Evolutionary conservation across 805 yeast species (phyloP).

Genomic region (Brettanomyces sp.): DNA sequence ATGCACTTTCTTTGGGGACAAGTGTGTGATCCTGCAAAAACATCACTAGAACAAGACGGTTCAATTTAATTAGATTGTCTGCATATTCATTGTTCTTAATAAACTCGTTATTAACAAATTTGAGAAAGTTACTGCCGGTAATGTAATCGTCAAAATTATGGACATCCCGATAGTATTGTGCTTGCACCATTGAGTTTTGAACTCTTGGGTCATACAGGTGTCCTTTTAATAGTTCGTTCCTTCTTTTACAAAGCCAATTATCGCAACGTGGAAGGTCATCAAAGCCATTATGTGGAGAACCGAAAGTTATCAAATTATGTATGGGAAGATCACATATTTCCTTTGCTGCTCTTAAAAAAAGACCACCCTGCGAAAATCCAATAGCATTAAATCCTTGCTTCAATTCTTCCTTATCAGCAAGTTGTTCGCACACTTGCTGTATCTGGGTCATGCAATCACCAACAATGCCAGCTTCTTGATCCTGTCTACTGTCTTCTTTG

Average conservation of each 20-base stretch:
- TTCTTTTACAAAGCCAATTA: conserved; percentile 51
- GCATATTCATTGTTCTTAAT: conserved; percentile 27
- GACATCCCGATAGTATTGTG: conserved; percentile 65
- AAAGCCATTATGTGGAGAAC: conserved; percentile 76
- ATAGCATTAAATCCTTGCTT: conserved; percentile 56
- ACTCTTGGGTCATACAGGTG: conserved; percentile 53
- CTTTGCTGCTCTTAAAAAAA: conserved; percentile 59
- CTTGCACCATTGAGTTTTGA: conserved; percentile 54
- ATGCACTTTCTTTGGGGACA: conserved; percentile 64
- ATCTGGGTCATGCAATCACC: conserved; percentile 54
- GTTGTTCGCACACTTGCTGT: conserved; percentile 43
- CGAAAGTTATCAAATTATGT: conserved; percentile 56
- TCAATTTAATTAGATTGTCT: conserved; percentile 33
- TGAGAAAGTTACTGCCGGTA: conserved; percentile 48
- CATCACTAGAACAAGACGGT: conserved; percentile 48
- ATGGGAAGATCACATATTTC: conserved; percentile 47
- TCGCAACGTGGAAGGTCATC: conserved; percentile 56
- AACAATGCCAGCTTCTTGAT: conserved; percentile 44
- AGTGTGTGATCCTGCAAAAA: conserved; percentile 59
- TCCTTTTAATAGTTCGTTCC: conserved; percentile 43
- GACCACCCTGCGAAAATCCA: conserved; percentile 80
- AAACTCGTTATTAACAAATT: conserved; percentile 58
- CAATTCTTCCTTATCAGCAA: conserved; percentile 37
- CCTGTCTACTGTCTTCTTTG: conserved; percentile 39
- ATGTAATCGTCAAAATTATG: conserved; percentile 43